Evolutionary conservation across 345 rosid species (phyloP), one percentile per base, ranked within the genome.

Genomic region (Boechera divaricarpa): DNA sequence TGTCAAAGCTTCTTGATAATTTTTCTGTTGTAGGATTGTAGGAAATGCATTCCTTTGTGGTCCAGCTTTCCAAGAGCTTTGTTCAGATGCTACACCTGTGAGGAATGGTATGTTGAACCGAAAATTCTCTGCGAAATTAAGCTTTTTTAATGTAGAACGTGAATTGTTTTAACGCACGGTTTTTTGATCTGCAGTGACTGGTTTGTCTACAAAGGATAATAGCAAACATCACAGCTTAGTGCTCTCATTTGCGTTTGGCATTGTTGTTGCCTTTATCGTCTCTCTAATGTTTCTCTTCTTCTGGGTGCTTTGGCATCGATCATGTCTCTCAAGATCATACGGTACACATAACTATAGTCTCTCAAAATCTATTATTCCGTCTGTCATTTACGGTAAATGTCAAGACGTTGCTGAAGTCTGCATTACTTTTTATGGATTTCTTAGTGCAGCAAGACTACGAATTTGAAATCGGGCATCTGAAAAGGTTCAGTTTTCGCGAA

Each of bases 381-480:
- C 7, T 41, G 5, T 24, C 10, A 31, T 74, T 42, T 63, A 18
- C 2, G 0, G 13, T 35, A 45, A 0, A 10, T 45, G 24, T 28
- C 0, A 18, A 44, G 49, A 56, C 70, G 70, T 35, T 32, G 18
- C 82, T 70, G 36, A 75, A 58, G 10, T 3, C 51, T 0, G 9
- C 47, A 16, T 5, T 39, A 1, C 9, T 24, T 26, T 39, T 65
- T 49, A 38, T 74, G 65, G 26, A 29, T 69, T 81, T 69, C 26
- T 32, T 87, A 92, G 98, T 89, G 84, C 91, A 91, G 82, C 98
- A 91, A 83, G 98, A 95, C 78, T 92, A 84, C 51, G 91, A 88
- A 77, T 88, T 91, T 84, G 92, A 95, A 28, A 88, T 92, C 15
- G 98, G 90, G 45, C 94, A 92, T 75, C 47, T 92, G 66, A 91